Percentiles rank a stretch among this genome's conserved stretches.
These are phyloP conservation scores for Sutorius eximius DNA, from an alignment of 1,284 basidiomycete genomes.

Conservation along the genomic window DNA sequence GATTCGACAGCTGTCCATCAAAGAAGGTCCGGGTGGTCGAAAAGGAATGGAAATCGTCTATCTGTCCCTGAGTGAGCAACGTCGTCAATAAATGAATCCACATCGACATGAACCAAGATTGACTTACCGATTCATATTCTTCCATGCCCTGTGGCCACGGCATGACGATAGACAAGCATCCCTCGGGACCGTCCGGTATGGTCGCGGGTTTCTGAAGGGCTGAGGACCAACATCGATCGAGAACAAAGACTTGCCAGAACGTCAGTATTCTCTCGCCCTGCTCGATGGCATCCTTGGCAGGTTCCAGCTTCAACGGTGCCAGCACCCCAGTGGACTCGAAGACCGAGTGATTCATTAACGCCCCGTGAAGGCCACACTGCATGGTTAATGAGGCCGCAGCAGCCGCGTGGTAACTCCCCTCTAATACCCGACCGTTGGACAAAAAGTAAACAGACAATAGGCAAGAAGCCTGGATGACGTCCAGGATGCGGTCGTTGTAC, in stretches of 20 bases:
- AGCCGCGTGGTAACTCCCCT: conserved; percentile 71
- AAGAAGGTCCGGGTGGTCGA: conserved; percentile 64
- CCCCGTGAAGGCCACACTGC: conserved; percentile 63
- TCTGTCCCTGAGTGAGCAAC: conserved; percentile 48
- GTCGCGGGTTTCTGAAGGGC: conserved; percentile 56
- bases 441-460: conserved; percentile 72
- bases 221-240: conserved; percentile 69
- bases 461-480: conserved; percentile 72
- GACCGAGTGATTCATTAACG: conserved; percentile 39
- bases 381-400: conserved; percentile 66
- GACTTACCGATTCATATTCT: conserved; percentile 57
- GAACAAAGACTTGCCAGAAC: conserved; percentile 70
- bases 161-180: conserved; percentile 53
- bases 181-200: conserved; percentile 50
- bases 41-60: conserved; percentile 48
- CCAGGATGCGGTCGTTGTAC: conserved; percentile 53
- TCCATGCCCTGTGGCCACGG: conserved; percentile 65
- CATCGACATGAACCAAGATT: conserved; percentile 6
- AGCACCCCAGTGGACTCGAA: conserved; percentile 37
- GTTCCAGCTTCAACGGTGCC: conserved; percentile 52
- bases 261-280: conserved; percentile 64
- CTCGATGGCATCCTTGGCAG: conserved; percentile 53
- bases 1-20: conserved; percentile 50
- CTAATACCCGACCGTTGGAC: conserved; percentile 67
- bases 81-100: conserved; percentile 15